These are phyloP conservation scores for Hirschioporus abietinus DNA, from an alignment of 768 basidiomycete species.

Conservation along the genomic window DNA sequence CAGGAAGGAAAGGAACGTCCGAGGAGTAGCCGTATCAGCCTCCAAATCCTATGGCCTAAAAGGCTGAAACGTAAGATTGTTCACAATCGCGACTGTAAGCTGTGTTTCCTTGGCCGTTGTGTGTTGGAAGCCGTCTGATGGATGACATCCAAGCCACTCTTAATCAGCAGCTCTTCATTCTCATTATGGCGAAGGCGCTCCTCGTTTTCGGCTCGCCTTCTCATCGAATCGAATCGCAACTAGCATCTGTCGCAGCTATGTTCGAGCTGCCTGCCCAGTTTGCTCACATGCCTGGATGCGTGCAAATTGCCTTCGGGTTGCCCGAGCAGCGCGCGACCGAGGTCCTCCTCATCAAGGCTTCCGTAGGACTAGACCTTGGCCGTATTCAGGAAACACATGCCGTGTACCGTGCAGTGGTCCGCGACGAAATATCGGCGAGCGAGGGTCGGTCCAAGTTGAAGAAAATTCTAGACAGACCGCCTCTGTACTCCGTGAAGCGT, in stretches of 20 bases:
- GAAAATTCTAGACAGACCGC: constrained; percentile 51
- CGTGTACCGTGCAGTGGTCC: constrained; percentile 85
- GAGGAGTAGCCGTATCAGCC: not conserved
- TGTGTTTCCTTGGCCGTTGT: not conserved
- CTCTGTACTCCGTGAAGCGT: constrained; percentile 56
- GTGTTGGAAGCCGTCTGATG: constrained; percentile 11
- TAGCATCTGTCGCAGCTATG: constrained; percentile 64
- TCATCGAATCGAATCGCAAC: constrained; percentile 89
- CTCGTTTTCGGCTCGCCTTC: constrained; percentile 94
- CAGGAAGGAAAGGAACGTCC: not conserved
- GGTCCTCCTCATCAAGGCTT: constrained; percentile 75
- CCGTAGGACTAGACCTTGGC: constrained; percentile 74
- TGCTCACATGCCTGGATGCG: constrained; percentile 24
- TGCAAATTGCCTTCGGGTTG: constrained; percentile 34
- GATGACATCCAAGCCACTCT: constrained; percentile 25
- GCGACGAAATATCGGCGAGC: constrained; percentile 86
- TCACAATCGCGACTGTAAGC: not conserved
- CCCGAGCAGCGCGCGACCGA: constrained; percentile 37
- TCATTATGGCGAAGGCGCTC: constrained; percentile 82
- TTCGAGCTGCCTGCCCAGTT: constrained; percentile 42
- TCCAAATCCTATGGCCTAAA: not conserved
- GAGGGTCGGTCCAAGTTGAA: constrained; percentile 63
- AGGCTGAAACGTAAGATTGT: constrained; percentile 24
- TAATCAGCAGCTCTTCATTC: constrained; percentile 54
- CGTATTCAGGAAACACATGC: constrained; percentile 79